Conservation (phyloP, 2,329 filamentous ascomycete genomes). For the Paradendryphiella salina region DNA sequence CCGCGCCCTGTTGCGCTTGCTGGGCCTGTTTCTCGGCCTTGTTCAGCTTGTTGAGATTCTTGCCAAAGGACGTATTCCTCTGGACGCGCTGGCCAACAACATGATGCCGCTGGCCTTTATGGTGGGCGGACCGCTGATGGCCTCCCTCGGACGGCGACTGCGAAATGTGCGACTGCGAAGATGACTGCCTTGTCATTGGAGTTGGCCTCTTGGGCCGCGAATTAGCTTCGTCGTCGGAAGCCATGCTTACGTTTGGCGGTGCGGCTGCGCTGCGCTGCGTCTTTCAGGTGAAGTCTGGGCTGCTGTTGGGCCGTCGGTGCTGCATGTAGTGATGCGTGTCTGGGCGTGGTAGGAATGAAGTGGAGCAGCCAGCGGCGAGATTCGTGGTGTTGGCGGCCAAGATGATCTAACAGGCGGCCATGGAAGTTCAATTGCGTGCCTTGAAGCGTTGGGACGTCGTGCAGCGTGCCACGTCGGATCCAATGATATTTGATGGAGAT, state of each 20-base stretch:
- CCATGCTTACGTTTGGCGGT: constrained; percentile 41
- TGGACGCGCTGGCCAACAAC: constrained; percentile 49
- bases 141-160: constrained; percentile 44
- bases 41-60: constrained; percentile 50
- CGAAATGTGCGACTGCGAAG: constrained; percentile 44
- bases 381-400: constrained; percentile 21
- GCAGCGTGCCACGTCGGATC: constrained; percentile 41
- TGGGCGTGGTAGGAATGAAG: constrained; percentile 10
- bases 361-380: constrained; percentile 14
- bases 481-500: constrained; percentile 36
- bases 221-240: constrained; percentile 40
- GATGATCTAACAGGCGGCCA: constrained; percentile 24
- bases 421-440: constrained; percentile 39
- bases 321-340: constrained; percentile 17
- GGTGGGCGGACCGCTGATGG: constrained; percentile 30
- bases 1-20: constrained; percentile 33
- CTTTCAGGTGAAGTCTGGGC: constrained; percentile 13
- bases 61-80: constrained; percentile 47
- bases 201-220: constrained; percentile 44
- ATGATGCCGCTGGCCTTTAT: constrained; percentile 47
- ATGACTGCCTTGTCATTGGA: constrained; percentile 44
- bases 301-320: constrained; percentile 15
- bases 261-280: constrained; percentile 27
- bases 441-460: constrained; percentile 27
- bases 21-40: constrained; percentile 35